These are phyloP conservation scores for Guyanaporus albipodus DNA, from an alignment of 768 basidiomycete species.

Conservation along the genomic window DNA sequence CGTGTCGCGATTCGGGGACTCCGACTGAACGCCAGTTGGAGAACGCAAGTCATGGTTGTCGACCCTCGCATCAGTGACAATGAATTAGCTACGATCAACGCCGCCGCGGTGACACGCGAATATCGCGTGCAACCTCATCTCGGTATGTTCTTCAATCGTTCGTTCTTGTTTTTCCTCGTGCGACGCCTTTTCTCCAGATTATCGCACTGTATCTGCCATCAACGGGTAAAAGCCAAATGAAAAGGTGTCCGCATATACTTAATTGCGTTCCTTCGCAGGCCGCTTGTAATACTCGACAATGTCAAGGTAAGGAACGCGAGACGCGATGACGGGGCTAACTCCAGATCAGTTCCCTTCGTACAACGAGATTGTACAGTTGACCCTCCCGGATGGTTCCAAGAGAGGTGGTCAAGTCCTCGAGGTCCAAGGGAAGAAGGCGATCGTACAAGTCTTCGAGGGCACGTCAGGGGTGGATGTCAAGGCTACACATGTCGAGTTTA, in stretches of 20 bases:
- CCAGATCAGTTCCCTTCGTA: constrained; percentile 83
- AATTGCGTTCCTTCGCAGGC: constrained; percentile 46
- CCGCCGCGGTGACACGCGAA: constrained; percentile 84
- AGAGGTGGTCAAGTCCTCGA: constrained; percentile 98
- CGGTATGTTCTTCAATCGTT: constrained; percentile 43
- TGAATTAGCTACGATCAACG: constrained; percentile 78
- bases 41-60: constrained; percentile 32
- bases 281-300: constrained; percentile 94
- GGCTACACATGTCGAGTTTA: constrained; percentile 95
- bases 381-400: constrained; percentile 90
- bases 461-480: constrained; percentile 98
- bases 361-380: constrained; percentile 96
- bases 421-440: constrained; percentile 97
- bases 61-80: constrained; percentile 64
- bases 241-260: constrained; percentile 1
- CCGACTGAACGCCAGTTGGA: constrained; percentile 7
- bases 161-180: constrained; percentile 3
- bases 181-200: constrained; percentile 52
- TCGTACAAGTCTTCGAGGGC: constrained; percentile 99
- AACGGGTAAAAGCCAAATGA: constrained; percentile 67
- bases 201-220: constrained; percentile 97
- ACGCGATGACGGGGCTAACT: constrained; percentile 12
- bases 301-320: constrained; percentile 69
- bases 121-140: constrained; percentile 88
- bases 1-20: constrained; percentile 7